These are phyloP conservation scores for Salvia miltiorrhiza DNA, from an alignment of 257 asterid genomes.

Conservation along the genomic window DNA sequence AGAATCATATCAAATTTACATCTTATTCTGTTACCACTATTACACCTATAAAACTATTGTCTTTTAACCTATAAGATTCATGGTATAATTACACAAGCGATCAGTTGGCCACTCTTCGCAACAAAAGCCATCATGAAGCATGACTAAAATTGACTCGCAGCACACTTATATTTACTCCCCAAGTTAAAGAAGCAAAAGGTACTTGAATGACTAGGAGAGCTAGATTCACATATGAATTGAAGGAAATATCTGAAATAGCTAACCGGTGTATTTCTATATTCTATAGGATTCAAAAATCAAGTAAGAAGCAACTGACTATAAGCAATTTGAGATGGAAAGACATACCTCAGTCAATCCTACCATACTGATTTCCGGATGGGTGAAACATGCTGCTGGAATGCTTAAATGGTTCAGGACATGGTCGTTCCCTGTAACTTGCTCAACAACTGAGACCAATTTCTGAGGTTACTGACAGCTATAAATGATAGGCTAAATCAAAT, in stretches of 20 bases:
- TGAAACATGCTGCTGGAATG: slow-evolving; percentile 98
- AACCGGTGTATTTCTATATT: slow-evolving; percentile 5
- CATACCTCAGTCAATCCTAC: slow-evolving; percentile 96
- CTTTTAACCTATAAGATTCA: not conserved
- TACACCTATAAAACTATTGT: not conserved
- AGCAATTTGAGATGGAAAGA: slow-evolving; percentile 12
- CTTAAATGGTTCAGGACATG: slow-evolving; percentile 89
- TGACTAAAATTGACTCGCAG: slow-evolving; percentile 1
- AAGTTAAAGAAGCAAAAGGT: not conserved
- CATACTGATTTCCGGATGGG: slow-evolving; percentile 99
- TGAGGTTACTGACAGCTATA: slow-evolving; percentile 22
- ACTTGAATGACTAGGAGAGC: not conserved
- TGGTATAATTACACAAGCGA: not conserved
- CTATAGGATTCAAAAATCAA: not conserved
- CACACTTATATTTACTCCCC: slow-evolving; percentile 5
- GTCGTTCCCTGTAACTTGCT: slow-evolving; percentile 87
- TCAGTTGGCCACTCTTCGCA: slow-evolving; percentile 3
- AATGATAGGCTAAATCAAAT: slow-evolving; percentile 8
- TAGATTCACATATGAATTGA: slow-evolving; percentile 1
- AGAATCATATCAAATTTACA: slow-evolving; percentile 2
- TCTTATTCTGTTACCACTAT: slow-evolving; percentile 9
- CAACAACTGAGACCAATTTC: slow-evolving; percentile 63
- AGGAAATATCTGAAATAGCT: slow-evolving; percentile 15
- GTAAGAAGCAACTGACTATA: not conserved
- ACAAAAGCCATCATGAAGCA: slow-evolving; percentile 3